A percentile compares a stretch with the other conserved stretches of the same genome.
These are phyloP conservation scores for Metschnikowia continentalis DNA, from an alignment of 805 yeast genomes.

Conservation along the genomic window DNA sequence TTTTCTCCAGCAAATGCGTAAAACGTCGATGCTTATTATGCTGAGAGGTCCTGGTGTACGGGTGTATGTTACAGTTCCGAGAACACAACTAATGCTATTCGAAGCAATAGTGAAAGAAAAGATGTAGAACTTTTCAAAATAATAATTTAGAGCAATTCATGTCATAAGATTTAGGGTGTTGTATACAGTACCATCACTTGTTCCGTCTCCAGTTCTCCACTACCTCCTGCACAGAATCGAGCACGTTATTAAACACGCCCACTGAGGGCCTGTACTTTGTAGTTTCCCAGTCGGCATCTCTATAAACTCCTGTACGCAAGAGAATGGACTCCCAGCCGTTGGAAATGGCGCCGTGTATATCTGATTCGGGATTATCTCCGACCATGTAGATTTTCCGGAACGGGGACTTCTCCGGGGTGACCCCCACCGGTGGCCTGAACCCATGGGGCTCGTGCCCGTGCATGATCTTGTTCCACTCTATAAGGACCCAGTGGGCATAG, in stretches of 20 bases:
- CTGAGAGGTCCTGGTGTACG: too few species aligned
- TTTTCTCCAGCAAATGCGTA: too few species aligned
- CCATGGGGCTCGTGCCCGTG: constrained; percentile 17
- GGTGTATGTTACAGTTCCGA: too few species aligned
- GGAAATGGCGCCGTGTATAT: constrained; percentile 81
- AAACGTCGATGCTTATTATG: too few species aligned
- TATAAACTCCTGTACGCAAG: constrained; percentile 84
- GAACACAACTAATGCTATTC: too few species aligned
- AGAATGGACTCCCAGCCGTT: constrained; percentile 88
- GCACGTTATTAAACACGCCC: constrained; percentile 49
- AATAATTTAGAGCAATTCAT: too few species aligned
- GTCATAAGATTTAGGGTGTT: background rate
- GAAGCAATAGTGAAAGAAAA: too few species aligned
- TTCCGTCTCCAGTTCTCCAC: constrained; percentile 3
- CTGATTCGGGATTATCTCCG: constrained; percentile 94
- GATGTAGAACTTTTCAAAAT: too few species aligned
- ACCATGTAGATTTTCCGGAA: constrained; percentile 80
- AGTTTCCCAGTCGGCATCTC: constrained; percentile 48
- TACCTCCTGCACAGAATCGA: constrained; percentile 37
- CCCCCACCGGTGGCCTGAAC: constrained; percentile 42
- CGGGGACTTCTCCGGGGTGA: constrained; percentile 29
- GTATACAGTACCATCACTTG: background rate
- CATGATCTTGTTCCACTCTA: constrained; percentile 47
- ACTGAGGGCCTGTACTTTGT: constrained; percentile 42
- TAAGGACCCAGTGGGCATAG: constrained; percentile 71